Conservation (phyloP, 75 land plant species). For the Ceratopteris richardii region DNA sequence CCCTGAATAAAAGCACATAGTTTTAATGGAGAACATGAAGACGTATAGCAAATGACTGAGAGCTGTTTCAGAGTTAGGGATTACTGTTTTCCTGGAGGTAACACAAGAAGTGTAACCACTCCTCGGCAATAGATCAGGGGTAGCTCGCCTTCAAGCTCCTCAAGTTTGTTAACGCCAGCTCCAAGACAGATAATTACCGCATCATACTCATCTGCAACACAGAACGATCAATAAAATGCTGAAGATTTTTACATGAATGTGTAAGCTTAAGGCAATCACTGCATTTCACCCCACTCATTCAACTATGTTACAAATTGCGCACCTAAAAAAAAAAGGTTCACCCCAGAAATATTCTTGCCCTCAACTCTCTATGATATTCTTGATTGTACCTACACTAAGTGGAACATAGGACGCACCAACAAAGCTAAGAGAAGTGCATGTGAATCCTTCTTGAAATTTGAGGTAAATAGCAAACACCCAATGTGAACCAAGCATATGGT, state of each 20-base stretch:
- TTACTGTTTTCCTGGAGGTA: conserved; percentile 44
- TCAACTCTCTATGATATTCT: no score
- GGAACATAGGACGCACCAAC: no score
- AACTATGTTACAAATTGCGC: no score
- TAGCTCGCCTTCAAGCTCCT: conserved; percentile 73
- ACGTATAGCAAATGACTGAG: neutral
- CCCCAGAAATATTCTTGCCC: no score
- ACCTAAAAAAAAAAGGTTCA: no score
- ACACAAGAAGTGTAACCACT: conserved; percentile 50
- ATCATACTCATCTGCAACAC: conserved; percentile 56
- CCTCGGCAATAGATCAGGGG: conserved; percentile 89
- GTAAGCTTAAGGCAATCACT: neutral
- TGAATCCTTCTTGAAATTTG: no score
- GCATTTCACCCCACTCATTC: no score
- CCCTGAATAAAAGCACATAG: conserved; percentile 32
- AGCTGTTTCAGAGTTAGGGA: neutral
- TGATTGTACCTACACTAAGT: no score
- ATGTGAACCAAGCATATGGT: no score
- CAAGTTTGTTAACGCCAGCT: conserved; percentile 59
- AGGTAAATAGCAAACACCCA: no score
- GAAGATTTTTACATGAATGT: neutral
- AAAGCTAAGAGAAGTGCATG: no score
- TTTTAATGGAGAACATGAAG: neutral
- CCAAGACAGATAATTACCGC: conserved; percentile 82
- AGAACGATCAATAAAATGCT: neutral